Percentiles rank a stretch among this genome's conserved stretches.
Evolutionary conservation across 2,329 filamentous ascomycete genomes (phyloP).

Genomic region (Pseudocercospora ulei): DNA sequence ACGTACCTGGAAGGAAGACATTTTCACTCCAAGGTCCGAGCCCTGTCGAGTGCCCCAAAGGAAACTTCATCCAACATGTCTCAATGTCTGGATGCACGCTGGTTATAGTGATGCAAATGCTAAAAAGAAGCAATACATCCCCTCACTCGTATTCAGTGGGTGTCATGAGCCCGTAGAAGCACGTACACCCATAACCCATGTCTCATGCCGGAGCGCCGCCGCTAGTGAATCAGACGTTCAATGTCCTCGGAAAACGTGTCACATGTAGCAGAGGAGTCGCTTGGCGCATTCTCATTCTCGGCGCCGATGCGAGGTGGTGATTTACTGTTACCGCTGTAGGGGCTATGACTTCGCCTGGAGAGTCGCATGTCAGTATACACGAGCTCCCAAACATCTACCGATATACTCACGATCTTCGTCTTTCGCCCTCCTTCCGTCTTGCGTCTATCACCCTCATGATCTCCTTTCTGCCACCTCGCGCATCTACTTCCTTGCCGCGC

Average conservation of each 20-base stretch:
- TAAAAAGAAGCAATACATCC: conserved; percentile 1
- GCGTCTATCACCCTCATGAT: conserved; percentile 84
- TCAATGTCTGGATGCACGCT: not conserved
- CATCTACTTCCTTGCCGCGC: conserved; percentile 73
- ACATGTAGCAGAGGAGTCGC: conserved; percentile 3
- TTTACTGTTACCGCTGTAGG: conserved; percentile 20
- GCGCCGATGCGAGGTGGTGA: conserved; percentile 27
- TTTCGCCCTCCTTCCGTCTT: conserved; percentile 76
- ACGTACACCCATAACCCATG: conserved; percentile 1
- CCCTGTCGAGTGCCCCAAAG: too few species aligned
- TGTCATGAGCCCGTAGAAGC: not conserved
- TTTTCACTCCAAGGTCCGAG: too few species aligned
- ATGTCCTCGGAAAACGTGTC: conserved; percentile 3
- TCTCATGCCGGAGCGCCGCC: conserved; percentile 10
- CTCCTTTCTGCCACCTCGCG: conserved; percentile 69
- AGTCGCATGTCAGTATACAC: conserved; percentile 6
- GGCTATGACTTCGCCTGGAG: conserved; percentile 23
- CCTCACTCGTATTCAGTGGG: not conserved
- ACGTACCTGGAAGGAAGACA: too few species aligned
- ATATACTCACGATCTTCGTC: conserved; percentile 64
- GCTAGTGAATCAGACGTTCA: conserved; percentile 9
- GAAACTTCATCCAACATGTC: too few species aligned
- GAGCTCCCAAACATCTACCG: too few species aligned
- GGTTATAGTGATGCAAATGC: conserved; percentile 1
- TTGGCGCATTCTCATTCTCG: conserved; percentile 21